Evolutionary conservation across 495 filamentous ascomycete species (phyloP), one percentile per base, ranked within the genome.

Genomic region (Filosporella fistucella): DNA sequence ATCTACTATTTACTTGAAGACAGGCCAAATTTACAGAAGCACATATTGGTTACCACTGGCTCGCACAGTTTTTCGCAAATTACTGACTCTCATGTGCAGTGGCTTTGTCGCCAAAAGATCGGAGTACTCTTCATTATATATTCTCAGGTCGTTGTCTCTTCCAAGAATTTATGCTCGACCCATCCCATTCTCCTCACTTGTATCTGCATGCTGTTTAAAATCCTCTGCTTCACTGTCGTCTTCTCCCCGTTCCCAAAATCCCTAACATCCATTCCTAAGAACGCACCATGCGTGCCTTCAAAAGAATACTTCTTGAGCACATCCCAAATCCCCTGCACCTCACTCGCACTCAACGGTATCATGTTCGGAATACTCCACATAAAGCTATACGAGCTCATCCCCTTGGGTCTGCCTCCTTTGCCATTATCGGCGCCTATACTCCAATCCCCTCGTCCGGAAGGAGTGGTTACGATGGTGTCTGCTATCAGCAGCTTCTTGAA

Each of bases 281-380:
- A 87, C 4, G 77, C 80, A 0, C 86, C 85, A 55, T 84, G 78
- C 0, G 84, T 81, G 20, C 76, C 75, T 1, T 66, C 66, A 53
- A 87, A 89, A 0, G 82, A 66, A 49, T 79, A 75, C 10, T 67
- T 63, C 62, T 69, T 74, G 14, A 85, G 50, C 0, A 73, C 61
- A 0, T 45, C 42, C 73, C 69, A 82, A 69, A 80, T 81, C 20
- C 58, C 58, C 43, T 63, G 52, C 30, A 86, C 70, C 57, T 75
- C 74, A 14, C 65, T 55, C 3, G 81, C 72, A n/a, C 69, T 55
- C 4, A 90, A 72, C 0, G 86, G 86, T 16, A 90, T 88, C 77
- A 84, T 81, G 60, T 91, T 90, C 3, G 86, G 86, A 56, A 84
- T 83, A 16, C 78, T 84, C 81, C 82, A 90, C 81, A 86, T 82